Evolutionary conservation across 192 early-diverging fungal genomes (phyloP).

Genomic region (Entomortierella lignicola): DNA sequence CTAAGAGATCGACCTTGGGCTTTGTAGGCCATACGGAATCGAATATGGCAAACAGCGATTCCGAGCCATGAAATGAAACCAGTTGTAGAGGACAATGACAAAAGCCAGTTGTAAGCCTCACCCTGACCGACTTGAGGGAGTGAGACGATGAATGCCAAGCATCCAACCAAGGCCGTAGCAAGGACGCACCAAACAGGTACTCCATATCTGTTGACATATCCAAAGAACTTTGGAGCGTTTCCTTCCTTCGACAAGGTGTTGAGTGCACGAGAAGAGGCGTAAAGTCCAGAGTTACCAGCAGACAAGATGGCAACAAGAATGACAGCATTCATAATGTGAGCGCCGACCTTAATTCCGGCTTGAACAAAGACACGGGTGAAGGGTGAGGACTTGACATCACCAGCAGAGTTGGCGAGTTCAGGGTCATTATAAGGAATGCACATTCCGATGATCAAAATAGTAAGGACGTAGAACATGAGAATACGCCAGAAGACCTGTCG

Average conservation of each 20-base stretch:
- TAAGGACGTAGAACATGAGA: constrained; percentile 84
- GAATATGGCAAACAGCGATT: constrained; percentile 79
- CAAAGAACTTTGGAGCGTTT: constrained; percentile 73
- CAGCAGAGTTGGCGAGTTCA: constrained; percentile 56
- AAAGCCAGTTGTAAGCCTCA: constrained; percentile 70
- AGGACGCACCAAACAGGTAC: constrained; percentile 70
- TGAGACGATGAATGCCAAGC: constrained; percentile 64
- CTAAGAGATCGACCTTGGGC: constrained; percentile 70
- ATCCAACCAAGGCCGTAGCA: constrained; percentile 72
- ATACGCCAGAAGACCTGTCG: constrained; percentile 88
- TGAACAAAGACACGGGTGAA: constrained; percentile 74
- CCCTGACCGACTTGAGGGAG: constrained; percentile 70
- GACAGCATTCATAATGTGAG: constrained; percentile 74
- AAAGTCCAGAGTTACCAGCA: constrained; percentile 86
- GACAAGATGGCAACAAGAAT: constrained; percentile 71
- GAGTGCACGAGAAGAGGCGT: constrained; percentile 81
- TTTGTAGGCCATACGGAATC: constrained; percentile 81
- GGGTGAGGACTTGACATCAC: constrained; percentile 70
- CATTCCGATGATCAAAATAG: constrained; percentile 89
- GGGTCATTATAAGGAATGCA: constrained; percentile 77
- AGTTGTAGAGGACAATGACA: constrained; percentile 72
- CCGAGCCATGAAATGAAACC: constrained; percentile 85
- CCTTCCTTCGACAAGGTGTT: constrained; percentile 80
- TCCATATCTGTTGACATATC: constrained; percentile 66
- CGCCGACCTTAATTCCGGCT: constrained; percentile 68